A percentile compares a stretch with the other conserved stretches of the same genome.
These are phyloP conservation scores for Mortierella hygrophila DNA, from an alignment of 192 early-diverging fungal species.

Conservation along the genomic window DNA sequence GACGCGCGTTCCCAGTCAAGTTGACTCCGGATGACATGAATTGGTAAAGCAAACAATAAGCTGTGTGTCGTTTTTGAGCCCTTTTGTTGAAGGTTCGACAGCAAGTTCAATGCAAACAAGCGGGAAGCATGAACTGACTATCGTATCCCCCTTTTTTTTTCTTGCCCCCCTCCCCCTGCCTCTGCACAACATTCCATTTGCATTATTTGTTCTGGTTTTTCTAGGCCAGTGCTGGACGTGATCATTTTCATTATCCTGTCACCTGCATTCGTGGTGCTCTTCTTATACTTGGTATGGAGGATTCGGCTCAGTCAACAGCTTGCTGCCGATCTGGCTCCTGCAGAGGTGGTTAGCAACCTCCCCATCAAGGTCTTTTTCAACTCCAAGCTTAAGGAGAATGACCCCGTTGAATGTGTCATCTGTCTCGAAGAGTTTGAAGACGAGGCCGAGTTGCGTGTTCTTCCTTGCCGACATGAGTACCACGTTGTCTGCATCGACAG, in stretches of 20 bases:
- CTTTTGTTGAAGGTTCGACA: background rate
- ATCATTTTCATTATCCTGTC: conserved; percentile 87
- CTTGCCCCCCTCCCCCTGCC: background rate
- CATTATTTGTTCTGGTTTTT: background rate
- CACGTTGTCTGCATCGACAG: conserved; percentile 91
- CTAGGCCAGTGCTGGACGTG: conserved; percentile 82
- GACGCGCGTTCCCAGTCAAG: conserved; percentile 26
- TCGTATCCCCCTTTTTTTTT: no score
- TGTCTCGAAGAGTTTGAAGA: conserved; percentile 93
- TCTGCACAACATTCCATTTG: background rate
- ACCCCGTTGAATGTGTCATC: conserved; percentile 89
- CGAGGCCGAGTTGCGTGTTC: conserved; percentile 80
- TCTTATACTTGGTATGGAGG: conserved; percentile 80
- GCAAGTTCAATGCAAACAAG: no score
- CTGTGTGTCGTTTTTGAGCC: background rate
- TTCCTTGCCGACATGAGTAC: conserved; percentile 92
- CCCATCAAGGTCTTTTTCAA: conserved; percentile 77
- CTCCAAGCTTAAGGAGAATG: conserved; percentile 76
- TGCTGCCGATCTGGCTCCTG: conserved; percentile 82
- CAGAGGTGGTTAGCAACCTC: conserved; percentile 78
- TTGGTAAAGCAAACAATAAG: conserved; percentile 15
- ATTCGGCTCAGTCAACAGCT: conserved; percentile 79
- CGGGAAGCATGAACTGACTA: background rate
- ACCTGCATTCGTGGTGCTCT: conserved; percentile 83
- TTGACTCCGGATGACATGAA: conserved; percentile 48